Evolutionary conservation across 345 rosid species (phyloP).

Genomic region (Brassica incana): DNA sequence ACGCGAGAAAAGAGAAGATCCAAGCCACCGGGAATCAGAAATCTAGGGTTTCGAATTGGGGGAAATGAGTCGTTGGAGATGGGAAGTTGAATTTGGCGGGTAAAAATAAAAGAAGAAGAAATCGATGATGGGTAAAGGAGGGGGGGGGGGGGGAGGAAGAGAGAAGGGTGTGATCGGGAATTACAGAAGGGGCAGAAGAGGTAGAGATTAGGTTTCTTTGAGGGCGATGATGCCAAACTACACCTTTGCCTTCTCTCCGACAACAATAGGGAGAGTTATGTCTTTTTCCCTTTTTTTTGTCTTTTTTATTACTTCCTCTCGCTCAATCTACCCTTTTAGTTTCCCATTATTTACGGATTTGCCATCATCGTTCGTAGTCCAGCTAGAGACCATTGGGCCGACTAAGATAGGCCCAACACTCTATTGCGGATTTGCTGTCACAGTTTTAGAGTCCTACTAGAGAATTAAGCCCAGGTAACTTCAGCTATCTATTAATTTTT

Average conservation of each 20-base stretch:
- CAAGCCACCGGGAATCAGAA: slow-evolving; percentile 6
- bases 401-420: slow-evolving; percentile 3
- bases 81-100: slow-evolving; percentile 50
- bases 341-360: slow-evolving; percentile 16
- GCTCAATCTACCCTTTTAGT: not conserved
- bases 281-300: slow-evolving; percentile 36
- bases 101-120: slow-evolving; percentile 14
- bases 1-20: not conserved
- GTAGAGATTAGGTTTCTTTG: slow-evolving; percentile 46
- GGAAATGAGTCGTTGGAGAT: slow-evolving; percentile 35
- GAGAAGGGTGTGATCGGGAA: slow-evolving; percentile 50
- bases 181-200: slow-evolving; percentile 65
- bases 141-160: slow-evolving; percentile 34
- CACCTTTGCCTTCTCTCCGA: slow-evolving; percentile 13
- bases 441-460: too few relatives aligned
- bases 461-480: not conserved
- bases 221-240: slow-evolving; percentile 40
- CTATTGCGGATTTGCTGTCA: not conserved
- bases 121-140: not conserved
- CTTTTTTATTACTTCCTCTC: not conserved
- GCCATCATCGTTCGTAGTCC: slow-evolving; percentile 9
- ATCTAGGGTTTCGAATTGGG: not conserved
- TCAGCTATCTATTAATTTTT: not conserved
- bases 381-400: not conserved
- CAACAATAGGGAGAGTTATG: slow-evolving; percentile 44